Base-by-base conservation (phyloP, 2,329 filamentous ascomycete genomes). In the Cylindrodendrum hubeiense region DNA sequence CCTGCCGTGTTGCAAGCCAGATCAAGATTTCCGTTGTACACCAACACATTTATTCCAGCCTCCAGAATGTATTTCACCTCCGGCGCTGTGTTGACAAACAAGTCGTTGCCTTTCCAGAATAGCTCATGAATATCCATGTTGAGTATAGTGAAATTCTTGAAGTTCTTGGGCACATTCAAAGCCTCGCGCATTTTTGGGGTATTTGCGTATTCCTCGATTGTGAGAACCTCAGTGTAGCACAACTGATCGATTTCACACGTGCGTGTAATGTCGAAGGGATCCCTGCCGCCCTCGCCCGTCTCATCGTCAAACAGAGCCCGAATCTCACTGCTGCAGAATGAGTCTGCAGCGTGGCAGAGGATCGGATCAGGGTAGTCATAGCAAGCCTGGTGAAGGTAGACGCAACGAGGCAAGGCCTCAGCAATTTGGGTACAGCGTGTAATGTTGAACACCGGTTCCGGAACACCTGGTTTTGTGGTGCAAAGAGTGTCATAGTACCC, bases 401-500 rank as follows among this genome's bases (percentile, higher is more conserved):
- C 52, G 5, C 70, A 72, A 19, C 70, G 56, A 15, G 70, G 70
- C 3, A 72, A 64, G 3, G 69, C 69, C 1, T 64, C 67, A 1
- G 65, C 62, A 46, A 72, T 71, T 0, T 56, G 55, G 0, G 63
- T 58, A 4, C 70, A 71, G 0, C 70, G 67, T 0, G 70, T 72
- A 4, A 54, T 63, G 30, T 71, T 71, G n/a, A 71, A 71, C 0
- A 68, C 0, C 2, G 69, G 69, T 17, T 59, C 28, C 0, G 67
- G 46, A 1, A 71, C 49, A 3, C 69, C 69, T 0, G 69, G 66
- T 4, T 70, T 69, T 0, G 69, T 70, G 2, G 65, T 72, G 55
- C 70, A 72, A 1, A 72, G 67, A 0, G 69, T 72, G 3, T 72
- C 70, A 57, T 68, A 72, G 24, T 72, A 72, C 22, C 69, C 69